Evolutionary conservation across 106 monocot genomes (phyloP).

Genomic region (Phalaenopsis equestris): DNA sequence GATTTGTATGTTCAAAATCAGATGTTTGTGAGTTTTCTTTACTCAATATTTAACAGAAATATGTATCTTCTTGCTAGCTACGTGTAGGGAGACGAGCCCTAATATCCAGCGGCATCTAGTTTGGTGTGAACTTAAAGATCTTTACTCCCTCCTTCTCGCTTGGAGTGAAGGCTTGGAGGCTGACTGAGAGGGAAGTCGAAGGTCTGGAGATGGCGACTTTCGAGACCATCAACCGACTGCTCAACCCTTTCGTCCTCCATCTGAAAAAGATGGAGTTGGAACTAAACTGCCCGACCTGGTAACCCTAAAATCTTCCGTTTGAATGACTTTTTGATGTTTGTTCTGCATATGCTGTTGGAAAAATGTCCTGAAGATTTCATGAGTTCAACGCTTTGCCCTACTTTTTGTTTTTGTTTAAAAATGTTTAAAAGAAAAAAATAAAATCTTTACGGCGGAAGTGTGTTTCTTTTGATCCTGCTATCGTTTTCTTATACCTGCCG

Average conservation of each 20-base stretch:
- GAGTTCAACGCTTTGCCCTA: neutral
- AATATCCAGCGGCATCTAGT: neutral
- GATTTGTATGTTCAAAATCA: too few relatives aligned
- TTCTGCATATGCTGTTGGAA: neutral
- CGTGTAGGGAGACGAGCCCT: neutral
- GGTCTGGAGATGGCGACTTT: neutral
- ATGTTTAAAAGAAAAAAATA: neutral
- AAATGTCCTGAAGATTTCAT: too few relatives aligned
- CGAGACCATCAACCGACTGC: neutral
- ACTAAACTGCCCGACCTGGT: conserved; percentile 9
- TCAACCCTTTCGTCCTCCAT: conserved; percentile 3
- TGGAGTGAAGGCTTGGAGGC: neutral
- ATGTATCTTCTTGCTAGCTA: neutral
- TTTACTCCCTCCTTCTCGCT: neutral
- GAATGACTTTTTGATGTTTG: neutral
- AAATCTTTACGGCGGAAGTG: neutral
- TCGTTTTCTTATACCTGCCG: neutral
- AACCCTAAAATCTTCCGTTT: neutral
- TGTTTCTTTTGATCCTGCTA: neutral
- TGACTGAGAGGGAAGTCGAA: neutral
- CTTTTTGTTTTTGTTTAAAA: neutral
- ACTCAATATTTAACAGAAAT: too few relatives aligned
- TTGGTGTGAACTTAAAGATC: neutral
- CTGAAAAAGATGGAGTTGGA: conserved; percentile 8
- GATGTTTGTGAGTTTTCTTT: too few relatives aligned